phyloP scores from a whole-genome alignment of 768 basidiomycete species.

The Xerocomellus amylosporus region DNA sequence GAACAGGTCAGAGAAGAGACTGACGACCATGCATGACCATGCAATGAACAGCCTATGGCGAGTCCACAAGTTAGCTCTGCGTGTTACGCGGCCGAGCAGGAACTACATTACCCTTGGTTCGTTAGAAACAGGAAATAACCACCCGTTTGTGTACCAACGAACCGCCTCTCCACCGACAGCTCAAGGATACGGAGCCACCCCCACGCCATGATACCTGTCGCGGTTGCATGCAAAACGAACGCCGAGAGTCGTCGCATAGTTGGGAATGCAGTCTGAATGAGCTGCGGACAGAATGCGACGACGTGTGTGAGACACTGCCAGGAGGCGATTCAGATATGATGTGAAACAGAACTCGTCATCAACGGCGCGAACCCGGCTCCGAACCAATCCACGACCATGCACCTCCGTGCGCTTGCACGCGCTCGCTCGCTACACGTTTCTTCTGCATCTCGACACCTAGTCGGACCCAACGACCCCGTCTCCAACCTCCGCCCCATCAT shows the following conservation, averaged over 20 bases:
- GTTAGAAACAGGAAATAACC: slow-evolving; percentile 75
- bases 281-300: background rate
- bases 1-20: slow-evolving; percentile 40
- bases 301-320: no score
- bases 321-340: background rate
- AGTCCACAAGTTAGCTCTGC: background rate
- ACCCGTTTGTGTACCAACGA: no score
- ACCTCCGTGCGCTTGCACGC: background rate
- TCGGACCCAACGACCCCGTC: slow-evolving; percentile 75
- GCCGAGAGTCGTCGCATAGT: slow-evolving; percentile 14
- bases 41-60: slow-evolving; percentile 31
- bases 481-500: slow-evolving; percentile 79
- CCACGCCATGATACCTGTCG: slow-evolving; percentile 36
- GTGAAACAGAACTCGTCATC: background rate
- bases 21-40: slow-evolving; percentile 41
- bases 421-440: slow-evolving; percentile 22
- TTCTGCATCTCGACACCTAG: slow-evolving; percentile 35
- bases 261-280: background rate
- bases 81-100: background rate
- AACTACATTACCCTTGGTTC: slow-evolving; percentile 55
- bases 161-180: no score
- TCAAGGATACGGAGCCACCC: slow-evolving; percentile 29
- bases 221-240: slow-evolving; percentile 32
- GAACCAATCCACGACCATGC: no score
- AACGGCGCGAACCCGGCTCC: no score